These are phyloP conservation scores for Fusarium avenaceum DNA, from an alignment of 2,329 filamentous ascomycete genomes.

Conservation along the genomic window DNA sequence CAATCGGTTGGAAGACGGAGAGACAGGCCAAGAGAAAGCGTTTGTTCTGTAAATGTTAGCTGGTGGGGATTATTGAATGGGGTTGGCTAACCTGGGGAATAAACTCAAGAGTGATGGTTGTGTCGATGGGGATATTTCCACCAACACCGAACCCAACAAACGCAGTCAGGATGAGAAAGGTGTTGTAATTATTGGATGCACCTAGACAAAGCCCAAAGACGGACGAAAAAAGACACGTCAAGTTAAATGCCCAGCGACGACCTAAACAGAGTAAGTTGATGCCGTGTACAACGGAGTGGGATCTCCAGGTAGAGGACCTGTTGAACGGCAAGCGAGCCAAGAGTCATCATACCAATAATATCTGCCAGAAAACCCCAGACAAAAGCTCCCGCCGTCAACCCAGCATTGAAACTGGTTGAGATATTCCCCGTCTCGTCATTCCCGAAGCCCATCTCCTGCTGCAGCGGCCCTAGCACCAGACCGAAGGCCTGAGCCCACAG, in stretches of 20 bases:
- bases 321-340: not conserved
- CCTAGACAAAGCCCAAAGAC: slow-evolving; percentile 67
- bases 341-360: slow-evolving; percentile 54
- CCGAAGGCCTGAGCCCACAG: slow-evolving; percentile 71
- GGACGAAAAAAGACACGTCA: slow-evolving; percentile 67
- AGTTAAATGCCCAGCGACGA: slow-evolving; percentile 69
- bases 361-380: slow-evolving; percentile 69
- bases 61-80: accelerated
- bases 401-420: slow-evolving; percentile 67
- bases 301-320: slow-evolving; percentile 16
- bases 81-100: slow-evolving; percentile 57
- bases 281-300: accelerated
- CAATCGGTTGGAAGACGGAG: slow-evolving; percentile 68
- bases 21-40: slow-evolving; percentile 66
- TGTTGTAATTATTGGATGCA: slow-evolving; percentile 62
- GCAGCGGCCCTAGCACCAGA: slow-evolving; percentile 65
- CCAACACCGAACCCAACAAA: slow-evolving; percentile 67
- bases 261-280: slow-evolving; percentile 43
- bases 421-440: slow-evolving; percentile 59
- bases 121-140: slow-evolving; percentile 69
- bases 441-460: slow-evolving; percentile 69
- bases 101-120: slow-evolving; percentile 68
- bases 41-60: slow-evolving; percentile 50
- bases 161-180: slow-evolving; percentile 66
- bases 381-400: slow-evolving; percentile 68